A percentile compares a stretch with the other conserved stretches of the same genome.
phyloP scores from a whole-genome alignment of 2,329 filamentous ascomycete species.

The Verticillium klebahnii region DNA sequence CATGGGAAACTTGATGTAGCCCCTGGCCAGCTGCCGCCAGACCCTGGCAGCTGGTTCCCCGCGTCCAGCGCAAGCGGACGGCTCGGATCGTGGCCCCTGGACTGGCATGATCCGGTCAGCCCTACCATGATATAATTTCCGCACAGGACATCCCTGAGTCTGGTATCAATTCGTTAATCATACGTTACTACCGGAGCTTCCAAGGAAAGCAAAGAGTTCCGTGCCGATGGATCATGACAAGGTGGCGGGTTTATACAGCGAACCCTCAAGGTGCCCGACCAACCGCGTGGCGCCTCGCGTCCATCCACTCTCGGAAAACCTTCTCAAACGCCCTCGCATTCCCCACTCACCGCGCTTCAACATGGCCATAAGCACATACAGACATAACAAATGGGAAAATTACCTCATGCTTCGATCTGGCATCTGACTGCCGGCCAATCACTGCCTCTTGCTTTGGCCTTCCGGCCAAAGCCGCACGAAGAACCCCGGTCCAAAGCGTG shows the following conservation, averaged over 20 bases:
- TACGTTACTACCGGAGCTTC: not conserved
- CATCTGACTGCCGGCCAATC: not conserved
- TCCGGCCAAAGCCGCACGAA: not conserved
- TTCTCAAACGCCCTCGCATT: not conserved
- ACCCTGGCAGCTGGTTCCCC: too few relatives aligned
- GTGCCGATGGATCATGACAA: not conserved
- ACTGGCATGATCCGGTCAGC: too few relatives aligned
- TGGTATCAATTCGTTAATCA: too few relatives aligned
- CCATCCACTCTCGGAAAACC: not conserved
- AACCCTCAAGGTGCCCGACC: not conserved
- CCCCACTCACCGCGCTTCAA: not conserved
- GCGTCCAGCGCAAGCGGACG: too few relatives aligned
- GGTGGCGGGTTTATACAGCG: not conserved
- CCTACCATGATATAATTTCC: too few relatives aligned
- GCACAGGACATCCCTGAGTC: too few relatives aligned
- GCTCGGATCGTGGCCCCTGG: too few relatives aligned
- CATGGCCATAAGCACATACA: not conserved
- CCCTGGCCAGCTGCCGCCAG: too few relatives aligned
- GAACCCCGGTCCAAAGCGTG: not conserved
- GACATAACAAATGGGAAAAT: not conserved
- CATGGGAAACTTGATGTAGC: too few relatives aligned
- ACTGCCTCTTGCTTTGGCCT: not conserved
- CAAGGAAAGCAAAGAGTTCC: not conserved
- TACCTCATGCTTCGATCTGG: not conserved
- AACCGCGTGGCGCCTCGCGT: not conserved